These are phyloP conservation scores for Graphilbum fragrans DNA, from an alignment of 2,329 filamentous ascomycete species.

Conservation along the genomic window DNA sequence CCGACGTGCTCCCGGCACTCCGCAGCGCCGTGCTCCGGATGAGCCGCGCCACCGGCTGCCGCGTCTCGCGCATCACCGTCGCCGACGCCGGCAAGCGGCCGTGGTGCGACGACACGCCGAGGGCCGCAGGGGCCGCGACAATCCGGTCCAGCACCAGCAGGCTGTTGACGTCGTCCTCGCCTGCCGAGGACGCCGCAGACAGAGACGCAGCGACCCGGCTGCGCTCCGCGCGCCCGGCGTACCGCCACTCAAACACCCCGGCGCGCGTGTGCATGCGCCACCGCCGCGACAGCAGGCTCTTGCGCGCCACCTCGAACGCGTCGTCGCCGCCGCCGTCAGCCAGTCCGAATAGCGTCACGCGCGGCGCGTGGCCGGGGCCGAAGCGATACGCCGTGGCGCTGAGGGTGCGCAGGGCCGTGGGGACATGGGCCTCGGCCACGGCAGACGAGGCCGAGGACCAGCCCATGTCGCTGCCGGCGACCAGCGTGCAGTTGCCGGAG, in stretches of 20 bases:
- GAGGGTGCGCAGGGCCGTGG: constrained; percentile 20
- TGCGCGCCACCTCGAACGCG: constrained; percentile 16
- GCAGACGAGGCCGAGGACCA: neutral
- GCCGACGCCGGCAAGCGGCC: constrained; percentile 1
- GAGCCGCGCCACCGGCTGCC: constrained; percentile 27
- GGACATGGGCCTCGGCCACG: neutral
- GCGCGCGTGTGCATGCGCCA: constrained; percentile 32
- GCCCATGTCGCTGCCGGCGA: constrained; percentile 23
- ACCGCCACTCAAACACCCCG: constrained; percentile 44
- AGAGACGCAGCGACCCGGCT: constrained; percentile 15
- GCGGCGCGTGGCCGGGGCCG: constrained; percentile 39
- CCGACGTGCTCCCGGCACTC: constrained; percentile 22
- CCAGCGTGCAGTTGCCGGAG: constrained; percentile 36
- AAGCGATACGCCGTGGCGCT: constrained; percentile 43
- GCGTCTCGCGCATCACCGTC: constrained; percentile 11
- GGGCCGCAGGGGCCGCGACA: constrained; percentile 10
- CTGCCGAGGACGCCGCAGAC: neutral
- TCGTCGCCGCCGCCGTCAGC: constrained; percentile 9
- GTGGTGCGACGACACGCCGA: neutral
- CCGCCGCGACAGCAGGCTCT: constrained; percentile 33
- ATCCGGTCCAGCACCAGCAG: constrained; percentile 39
- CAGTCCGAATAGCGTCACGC: constrained; percentile 21
- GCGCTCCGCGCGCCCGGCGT: constrained; percentile 34
- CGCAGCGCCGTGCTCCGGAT: constrained; percentile 27
- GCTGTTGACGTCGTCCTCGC: constrained; percentile 20